phyloP scores from a whole-genome alignment of 2,329 filamentous ascomycete genomes.

The Verticillium dahliae region DNA sequence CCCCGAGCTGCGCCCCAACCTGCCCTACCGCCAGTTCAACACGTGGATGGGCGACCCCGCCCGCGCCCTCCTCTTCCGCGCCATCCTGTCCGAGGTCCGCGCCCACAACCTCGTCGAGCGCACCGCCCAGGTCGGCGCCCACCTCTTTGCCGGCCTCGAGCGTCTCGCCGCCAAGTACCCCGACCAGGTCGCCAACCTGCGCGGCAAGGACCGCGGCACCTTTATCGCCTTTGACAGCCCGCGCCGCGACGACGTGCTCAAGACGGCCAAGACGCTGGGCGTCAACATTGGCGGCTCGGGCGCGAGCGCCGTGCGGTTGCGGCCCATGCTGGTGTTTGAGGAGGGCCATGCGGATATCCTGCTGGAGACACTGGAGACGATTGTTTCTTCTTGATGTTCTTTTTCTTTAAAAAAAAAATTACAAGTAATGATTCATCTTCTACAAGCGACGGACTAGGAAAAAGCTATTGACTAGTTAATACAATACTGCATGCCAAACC shows the following conservation, averaged over 20 bases:
- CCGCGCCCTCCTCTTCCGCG: slow-evolving; percentile 76
- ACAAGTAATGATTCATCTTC: too few relatives aligned
- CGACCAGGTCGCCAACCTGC: slow-evolving; percentile 71
- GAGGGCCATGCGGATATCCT: slow-evolving; percentile 84
- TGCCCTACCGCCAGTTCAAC: slow-evolving; percentile 94
- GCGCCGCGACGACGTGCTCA: slow-evolving; percentile 70
- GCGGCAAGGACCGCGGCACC: slow-evolving; percentile 82
- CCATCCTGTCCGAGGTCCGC: slow-evolving; percentile 77
- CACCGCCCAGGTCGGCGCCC: slow-evolving; percentile 72
- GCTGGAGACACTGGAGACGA: slow-evolving; percentile 70
- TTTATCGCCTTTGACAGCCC: slow-evolving; percentile 91
- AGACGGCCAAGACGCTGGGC: slow-evolving; percentile 70
- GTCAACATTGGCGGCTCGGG: slow-evolving; percentile 86
- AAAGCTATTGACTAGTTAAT: too few relatives aligned
- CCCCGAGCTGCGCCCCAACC: slow-evolving; percentile 74
- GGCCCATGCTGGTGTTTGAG: slow-evolving; percentile 92
- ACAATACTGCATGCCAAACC: too few relatives aligned
- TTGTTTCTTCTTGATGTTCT: slow-evolving; percentile 40
- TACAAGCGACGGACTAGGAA: too few relatives aligned
- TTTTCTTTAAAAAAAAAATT: too few relatives aligned
- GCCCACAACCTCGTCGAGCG: slow-evolving; percentile 69
- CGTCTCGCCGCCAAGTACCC: slow-evolving; percentile 65
- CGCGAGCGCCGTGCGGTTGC: slow-evolving; percentile 64
- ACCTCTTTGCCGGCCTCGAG: slow-evolving; percentile 67
- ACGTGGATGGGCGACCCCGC: slow-evolving; percentile 95